Percentiles rank a stretch among this genome's conserved stretches.
phyloP scores from a whole-genome alignment of 805 yeast species.

The Hanseniaspora lachancei region DNA sequence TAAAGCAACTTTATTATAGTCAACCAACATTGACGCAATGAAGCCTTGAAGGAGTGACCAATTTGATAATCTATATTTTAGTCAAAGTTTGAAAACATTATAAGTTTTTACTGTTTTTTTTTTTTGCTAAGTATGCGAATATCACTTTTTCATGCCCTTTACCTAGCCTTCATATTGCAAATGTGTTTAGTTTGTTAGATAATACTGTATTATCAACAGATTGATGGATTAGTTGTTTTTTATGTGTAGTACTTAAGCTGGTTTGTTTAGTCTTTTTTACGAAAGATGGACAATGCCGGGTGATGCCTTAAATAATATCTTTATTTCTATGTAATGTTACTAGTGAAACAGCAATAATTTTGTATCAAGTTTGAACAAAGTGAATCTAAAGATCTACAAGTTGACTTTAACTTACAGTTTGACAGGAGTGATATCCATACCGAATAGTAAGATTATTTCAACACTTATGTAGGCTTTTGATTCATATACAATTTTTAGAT shows the following conservation, averaged over 20 bases:
- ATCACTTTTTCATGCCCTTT: not conserved
- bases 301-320: constrained; percentile 10
- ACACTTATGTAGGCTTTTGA: not conserved
- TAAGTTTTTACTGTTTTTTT: not conserved
- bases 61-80: not conserved
- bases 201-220: not conserved
- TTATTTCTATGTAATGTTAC: not conserved
- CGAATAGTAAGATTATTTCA: not conserved
- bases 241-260: constrained; percentile 4
- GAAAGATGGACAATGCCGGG: constrained; percentile 12
- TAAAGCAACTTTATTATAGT: not conserved
- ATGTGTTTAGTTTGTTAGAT: not conserved
- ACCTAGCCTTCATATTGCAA: not conserved
- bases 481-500: not conserved
- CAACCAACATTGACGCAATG: not conserved
- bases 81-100: not conserved
- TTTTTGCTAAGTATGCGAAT: not conserved
- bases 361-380: not conserved
- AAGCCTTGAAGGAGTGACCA: not conserved
- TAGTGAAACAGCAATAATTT: not conserved
- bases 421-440: constrained; percentile 11
- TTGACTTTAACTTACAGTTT: not conserved
- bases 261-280: constrained; percentile 5
- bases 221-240: not conserved
- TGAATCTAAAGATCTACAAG: no score